A percentile compares a stretch with the other conserved stretches of the same genome.
Evolutionary conservation across 768 basidiomycete species (phyloP).

Genomic region (Kwoniella mangroviensis): DNA sequence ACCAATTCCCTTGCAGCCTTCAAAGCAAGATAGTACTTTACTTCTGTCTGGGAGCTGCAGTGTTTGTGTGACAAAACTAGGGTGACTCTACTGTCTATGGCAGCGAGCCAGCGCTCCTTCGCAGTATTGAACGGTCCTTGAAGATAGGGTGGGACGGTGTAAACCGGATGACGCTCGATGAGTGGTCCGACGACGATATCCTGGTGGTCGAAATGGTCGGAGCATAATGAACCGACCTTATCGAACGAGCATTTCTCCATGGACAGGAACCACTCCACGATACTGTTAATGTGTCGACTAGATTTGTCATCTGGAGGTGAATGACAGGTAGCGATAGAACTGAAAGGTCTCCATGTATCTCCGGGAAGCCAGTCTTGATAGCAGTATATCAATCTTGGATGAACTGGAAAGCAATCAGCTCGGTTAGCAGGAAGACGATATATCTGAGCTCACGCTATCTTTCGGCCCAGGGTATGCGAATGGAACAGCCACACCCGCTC

Average conservation of each 20-base stretch:
- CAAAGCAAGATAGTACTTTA: not conserved
- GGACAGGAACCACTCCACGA: not conserved
- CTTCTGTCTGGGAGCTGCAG: not conserved
- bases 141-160: slow-evolving; percentile 6
- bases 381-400: not conserved
- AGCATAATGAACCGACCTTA: not conserved
- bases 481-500: not conserved
- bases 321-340: not conserved
- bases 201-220: no score
- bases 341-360: not conserved
- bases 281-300: not conserved
- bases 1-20: not conserved
- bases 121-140: slow-evolving; percentile 20
- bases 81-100: not conserved
- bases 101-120: slow-evolving; percentile 5
- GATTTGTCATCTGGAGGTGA: not conserved
- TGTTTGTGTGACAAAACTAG: not conserved
- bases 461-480: not conserved
- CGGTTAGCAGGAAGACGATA: no score
- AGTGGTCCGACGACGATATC: slow-evolving; percentile 12
- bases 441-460: slow-evolving; percentile 1
- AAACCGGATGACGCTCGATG: not conserved
- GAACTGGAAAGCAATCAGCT: not conserved
- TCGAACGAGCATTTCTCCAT: slow-evolving; percentile 8
- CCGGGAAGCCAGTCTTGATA: slow-evolving; percentile 9